A percentile compares a stretch with the other conserved stretches of the same genome.
phyloP scores from a whole-genome alignment of 257 asterid genomes.

The Verbascum thapsus region DNA sequence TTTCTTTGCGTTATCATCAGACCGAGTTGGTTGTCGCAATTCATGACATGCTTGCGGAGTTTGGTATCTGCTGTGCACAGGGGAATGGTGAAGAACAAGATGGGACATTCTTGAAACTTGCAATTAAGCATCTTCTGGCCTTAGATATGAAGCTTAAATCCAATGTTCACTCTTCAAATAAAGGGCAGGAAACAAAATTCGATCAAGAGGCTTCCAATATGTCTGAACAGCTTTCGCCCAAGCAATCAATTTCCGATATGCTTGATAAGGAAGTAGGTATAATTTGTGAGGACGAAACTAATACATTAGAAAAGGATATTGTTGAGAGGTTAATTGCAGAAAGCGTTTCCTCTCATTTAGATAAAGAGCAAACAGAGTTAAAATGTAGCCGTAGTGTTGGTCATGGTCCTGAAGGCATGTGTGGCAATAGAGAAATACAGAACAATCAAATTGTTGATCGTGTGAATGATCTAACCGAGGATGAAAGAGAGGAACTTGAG shows the following conservation, averaged over 20 bases:
- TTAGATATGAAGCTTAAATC: conserved; percentile 92
- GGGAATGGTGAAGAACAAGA: conserved; percentile 84
- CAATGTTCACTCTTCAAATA: conserved; percentile 43
- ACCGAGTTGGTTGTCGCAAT: conserved; percentile 79
- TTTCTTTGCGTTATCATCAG: conserved; percentile 46
- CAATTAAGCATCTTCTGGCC: conserved; percentile 84
- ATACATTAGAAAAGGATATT: conserved; percentile 35
- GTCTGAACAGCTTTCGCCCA: conserved; percentile 45
- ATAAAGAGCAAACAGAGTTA: conserved; percentile 40
- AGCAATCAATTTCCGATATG: conserved; percentile 36
- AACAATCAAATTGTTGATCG: conserved; percentile 40
- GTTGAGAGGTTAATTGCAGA: conserved; percentile 44
- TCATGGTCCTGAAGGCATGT: conserved; percentile 38
- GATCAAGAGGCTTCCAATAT: conserved; percentile 42
- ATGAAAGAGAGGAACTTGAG: conserved; percentile 92
- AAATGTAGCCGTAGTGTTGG: conserved; percentile 41
- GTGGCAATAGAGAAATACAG: conserved; percentile 41
- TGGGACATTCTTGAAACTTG: conserved; percentile 87
- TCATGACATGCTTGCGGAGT: conserved; percentile 98
- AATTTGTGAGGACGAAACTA: conserved; percentile 39
- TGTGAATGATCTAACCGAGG: conserved; percentile 64
- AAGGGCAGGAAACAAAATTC: conserved; percentile 46
- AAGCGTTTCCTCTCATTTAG: conserved; percentile 38
- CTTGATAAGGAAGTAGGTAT: conserved; percentile 45
- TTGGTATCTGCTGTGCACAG: conserved; percentile 90